A percentile compares a stretch with the other conserved stretches of the same genome.
phyloP scores from a whole-genome alignment of 75 land plant species.

The Pinus tabuliformis region DNA sequence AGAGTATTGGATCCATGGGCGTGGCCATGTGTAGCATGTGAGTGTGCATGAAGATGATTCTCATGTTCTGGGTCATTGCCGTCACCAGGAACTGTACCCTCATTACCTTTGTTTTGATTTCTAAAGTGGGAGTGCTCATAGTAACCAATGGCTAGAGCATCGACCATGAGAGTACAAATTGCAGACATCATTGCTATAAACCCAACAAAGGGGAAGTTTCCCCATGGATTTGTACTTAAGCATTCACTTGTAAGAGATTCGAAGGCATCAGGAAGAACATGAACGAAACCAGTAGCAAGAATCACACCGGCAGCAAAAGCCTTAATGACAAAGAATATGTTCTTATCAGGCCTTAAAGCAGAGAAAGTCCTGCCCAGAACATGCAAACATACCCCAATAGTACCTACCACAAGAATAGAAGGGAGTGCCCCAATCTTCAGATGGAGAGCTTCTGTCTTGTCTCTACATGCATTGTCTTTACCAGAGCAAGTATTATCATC shows the following conservation, averaged over 20 bases:
- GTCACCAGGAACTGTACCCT: too few relatives aligned
- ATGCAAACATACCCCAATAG: conserved; percentile 43
- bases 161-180: conserved; percentile 44
- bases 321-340: conserved; percentile 41
- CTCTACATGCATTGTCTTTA: not conserved
- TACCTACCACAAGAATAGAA: conserved; percentile 32
- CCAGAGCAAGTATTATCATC: too few relatives aligned
- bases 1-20: not conserved
- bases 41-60: too few relatives aligned
- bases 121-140: conserved; percentile 13
- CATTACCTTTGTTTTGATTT: too few relatives aligned
- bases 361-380: conserved; percentile 19
- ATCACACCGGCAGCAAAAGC: conserved; percentile 70
- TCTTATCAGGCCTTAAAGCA: conserved; percentile 8
- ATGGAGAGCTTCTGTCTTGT: conserved; percentile 19
- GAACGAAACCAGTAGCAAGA: conserved; percentile 57
- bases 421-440: conserved; percentile 32
- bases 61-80: too few relatives aligned
- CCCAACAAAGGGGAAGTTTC: conserved; percentile 52
- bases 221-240: conserved; percentile 35
- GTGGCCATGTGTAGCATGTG: not conserved
- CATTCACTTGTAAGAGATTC: conserved; percentile 25
- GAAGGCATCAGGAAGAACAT: conserved; percentile 56
- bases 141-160: conserved; percentile 35
- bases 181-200: conserved; percentile 64